Percentiles rank a stretch among this genome's conserved stretches.
These are phyloP conservation scores for Phytophthora macrochlamydospora DNA, from an alignment of 352 stramenopile genomes.

Conservation along the genomic window DNA sequence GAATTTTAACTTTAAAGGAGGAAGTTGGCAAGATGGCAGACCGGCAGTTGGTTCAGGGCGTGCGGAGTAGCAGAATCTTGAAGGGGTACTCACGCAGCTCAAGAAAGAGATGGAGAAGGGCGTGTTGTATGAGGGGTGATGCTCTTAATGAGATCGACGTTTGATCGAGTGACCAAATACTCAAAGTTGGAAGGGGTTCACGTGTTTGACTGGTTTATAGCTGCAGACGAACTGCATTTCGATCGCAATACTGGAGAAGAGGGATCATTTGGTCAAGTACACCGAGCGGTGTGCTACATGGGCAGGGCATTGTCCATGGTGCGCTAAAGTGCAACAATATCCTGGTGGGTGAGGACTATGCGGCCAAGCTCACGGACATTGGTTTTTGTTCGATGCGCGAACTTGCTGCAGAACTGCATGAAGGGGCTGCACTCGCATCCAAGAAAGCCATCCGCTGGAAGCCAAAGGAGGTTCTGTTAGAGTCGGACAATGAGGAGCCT, in stretches of 20 bases:
- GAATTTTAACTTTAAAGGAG: neutral
- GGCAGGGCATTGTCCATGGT: too few species aligned
- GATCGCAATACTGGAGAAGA: neutral
- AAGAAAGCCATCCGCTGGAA: constrained; percentile 28
- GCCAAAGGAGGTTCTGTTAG: constrained; percentile 27
- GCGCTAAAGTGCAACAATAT: too few species aligned
- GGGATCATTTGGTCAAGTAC: neutral
- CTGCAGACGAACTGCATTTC: neutral
- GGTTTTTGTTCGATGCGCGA: neutral
- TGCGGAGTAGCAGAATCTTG: neutral
- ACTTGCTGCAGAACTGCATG: constrained; percentile 16
- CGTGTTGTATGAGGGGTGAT: neutral
- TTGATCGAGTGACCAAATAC: neutral
- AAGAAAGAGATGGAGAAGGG: neutral
- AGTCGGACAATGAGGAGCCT: constrained; percentile 1
- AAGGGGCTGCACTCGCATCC: neutral
- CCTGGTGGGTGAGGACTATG: too few species aligned
- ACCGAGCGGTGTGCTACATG: neutral
- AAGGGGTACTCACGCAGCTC: neutral
- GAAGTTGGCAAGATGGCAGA: neutral
- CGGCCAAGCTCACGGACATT: too few species aligned
- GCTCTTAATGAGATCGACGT: neutral
- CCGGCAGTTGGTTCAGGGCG: neutral
- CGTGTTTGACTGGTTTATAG: constrained; percentile 1
- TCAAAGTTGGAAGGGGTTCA: neutral